Percentiles rank a stretch among this genome's conserved stretches.
These are phyloP conservation scores for Lentinus brumalis DNA, from an alignment of 768 basidiomycete species.

Conservation along the genomic window DNA sequence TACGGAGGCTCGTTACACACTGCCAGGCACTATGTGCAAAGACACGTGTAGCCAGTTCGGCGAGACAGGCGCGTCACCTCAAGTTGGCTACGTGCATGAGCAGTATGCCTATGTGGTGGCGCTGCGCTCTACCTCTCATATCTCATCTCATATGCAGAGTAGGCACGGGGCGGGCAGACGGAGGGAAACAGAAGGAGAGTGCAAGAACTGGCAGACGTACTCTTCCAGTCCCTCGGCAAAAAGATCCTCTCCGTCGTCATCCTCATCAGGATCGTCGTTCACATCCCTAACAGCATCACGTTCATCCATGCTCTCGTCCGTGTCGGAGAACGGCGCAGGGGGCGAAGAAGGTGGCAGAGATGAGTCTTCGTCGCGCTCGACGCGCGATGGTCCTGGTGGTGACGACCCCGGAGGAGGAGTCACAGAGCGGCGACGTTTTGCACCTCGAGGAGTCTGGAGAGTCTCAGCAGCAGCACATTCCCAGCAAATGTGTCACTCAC, in stretches of 20 bases:
- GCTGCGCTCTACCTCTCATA: no score
- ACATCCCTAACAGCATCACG: slow-evolving; percentile 68
- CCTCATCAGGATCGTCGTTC: slow-evolving; percentile 78
- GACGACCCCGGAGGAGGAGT: slow-evolving; percentile 55
- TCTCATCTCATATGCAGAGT: no score
- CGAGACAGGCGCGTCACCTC: not conserved
- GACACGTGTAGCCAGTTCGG: not conserved
- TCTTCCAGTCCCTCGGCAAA: slow-evolving; percentile 78
- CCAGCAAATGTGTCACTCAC: not conserved
- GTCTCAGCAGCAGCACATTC: not conserved
- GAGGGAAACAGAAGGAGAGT: not conserved
- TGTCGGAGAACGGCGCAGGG: slow-evolving; percentile 50
- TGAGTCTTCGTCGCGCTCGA: slow-evolving; percentile 62
- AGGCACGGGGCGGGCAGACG: not conserved
- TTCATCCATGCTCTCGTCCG: slow-evolving; percentile 47
- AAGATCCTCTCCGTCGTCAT: slow-evolving; percentile 91
- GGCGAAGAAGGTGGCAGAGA: slow-evolving; percentile 66
- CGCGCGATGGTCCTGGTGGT: slow-evolving; percentile 48
- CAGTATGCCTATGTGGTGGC: no score
- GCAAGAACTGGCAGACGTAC: slow-evolving; percentile 43
- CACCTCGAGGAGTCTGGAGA: slow-evolving; percentile 46
- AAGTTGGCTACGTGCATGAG: no score
- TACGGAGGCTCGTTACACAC: no score
- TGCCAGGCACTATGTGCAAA: not conserved
- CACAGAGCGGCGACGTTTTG: slow-evolving; percentile 58